Evolutionary conservation across 345 rosid genomes (phyloP).

Genomic region (Citrus mangshanensis): DNA sequence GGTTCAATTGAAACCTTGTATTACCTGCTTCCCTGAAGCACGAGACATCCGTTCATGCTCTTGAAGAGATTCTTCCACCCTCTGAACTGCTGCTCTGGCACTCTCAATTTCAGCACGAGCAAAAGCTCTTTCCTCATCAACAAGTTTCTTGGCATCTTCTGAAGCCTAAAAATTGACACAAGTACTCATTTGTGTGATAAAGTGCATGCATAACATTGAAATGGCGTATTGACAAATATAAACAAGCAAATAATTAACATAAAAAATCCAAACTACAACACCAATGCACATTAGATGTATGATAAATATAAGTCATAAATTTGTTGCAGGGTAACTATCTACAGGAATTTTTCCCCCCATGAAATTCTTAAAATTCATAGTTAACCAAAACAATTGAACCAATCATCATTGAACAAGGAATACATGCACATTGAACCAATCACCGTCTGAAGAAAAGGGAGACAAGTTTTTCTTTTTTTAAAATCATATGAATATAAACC

Average conservation of each 20-base stretch:
- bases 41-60: conserved; percentile 77
- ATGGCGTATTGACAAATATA: neutral
- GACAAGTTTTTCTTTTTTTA: neutral
- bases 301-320: neutral
- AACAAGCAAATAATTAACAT: neutral
- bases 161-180: conserved; percentile 61
- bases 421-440: neutral
- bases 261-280: neutral
- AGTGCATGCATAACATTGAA: neutral
- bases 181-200: conserved; percentile 18
- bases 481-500: no score
- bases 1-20: neutral
- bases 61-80: conserved; percentile 93
- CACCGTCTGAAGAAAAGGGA: neutral
- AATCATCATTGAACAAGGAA: neutral
- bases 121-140: conserved; percentile 91
- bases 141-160: conserved; percentile 93
- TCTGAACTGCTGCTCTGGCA: conserved; percentile 98
- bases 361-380: neutral
- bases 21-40: conserved; percentile 69
- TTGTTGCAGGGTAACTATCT: neutral
- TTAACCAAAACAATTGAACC: no score
- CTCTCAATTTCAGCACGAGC: conserved; percentile 94
- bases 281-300: neutral
- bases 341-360: no score